Evolutionary conservation across 2,329 filamentous ascomycete genomes (phyloP).

Genomic region (Fusarium irregulare): DNA sequence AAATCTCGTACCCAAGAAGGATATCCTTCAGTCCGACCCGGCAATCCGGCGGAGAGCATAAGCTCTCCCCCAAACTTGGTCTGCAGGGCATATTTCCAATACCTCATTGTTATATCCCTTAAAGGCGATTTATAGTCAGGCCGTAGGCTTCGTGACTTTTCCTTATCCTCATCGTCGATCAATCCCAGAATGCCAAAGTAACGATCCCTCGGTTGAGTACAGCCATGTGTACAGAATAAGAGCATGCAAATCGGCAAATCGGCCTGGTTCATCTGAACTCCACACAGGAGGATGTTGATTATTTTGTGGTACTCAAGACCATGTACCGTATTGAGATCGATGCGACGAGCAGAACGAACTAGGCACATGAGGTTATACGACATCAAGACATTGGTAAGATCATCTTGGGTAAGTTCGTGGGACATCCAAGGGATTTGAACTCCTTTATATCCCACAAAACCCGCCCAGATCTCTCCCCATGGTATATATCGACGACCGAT

Average conservation of each 20-base stretch:
- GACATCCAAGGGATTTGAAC: not conserved
- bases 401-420: too few relatives aligned
- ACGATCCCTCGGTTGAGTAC: not conserved
- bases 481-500: not conserved
- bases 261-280: not conserved
- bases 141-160: not conserved
- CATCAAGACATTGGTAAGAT: fast-evolving
- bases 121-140: constrained; percentile 2
- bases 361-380: constrained; percentile 4
- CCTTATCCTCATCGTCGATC: not conserved
- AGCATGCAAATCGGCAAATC: not conserved
- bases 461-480: constrained; percentile 14
- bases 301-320: not conserved
- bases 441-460: not conserved
- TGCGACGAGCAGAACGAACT: not conserved
- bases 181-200: constrained; percentile 18
- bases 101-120: constrained; percentile 8
- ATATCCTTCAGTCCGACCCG: not conserved
- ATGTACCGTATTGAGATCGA: not conserved
- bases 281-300: not conserved
- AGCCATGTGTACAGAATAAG: not conserved
- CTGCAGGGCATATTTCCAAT: constrained; percentile 12
- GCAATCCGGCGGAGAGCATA: not conserved
- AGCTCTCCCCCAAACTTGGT: not conserved
- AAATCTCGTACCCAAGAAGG: constrained; percentile 18